Percentiles rank a stretch among this genome's conserved stretches.
phyloP scores from a whole-genome alignment of 2,329 filamentous ascomycete genomes.

The Hortaea werneckii region DNA sequence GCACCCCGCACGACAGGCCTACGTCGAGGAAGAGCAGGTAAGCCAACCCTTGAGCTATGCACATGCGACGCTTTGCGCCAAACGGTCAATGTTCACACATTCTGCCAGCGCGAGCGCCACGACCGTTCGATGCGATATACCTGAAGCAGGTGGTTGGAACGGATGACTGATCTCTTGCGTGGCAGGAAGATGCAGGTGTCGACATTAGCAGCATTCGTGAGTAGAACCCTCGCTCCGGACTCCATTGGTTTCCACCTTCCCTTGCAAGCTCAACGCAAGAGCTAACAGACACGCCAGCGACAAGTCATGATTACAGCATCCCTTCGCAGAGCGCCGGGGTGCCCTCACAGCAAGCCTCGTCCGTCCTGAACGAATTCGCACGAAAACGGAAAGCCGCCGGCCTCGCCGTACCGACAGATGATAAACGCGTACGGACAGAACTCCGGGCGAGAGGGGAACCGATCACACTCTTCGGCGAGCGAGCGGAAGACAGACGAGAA shows the following conservation, averaged over 20 bases:
- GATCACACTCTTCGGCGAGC: slow-evolving; percentile 89
- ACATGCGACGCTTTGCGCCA: slow-evolving; percentile 3
- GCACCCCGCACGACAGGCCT: slow-evolving; percentile 83
- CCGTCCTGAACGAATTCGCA: slow-evolving; percentile 77
- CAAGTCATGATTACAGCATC: slow-evolving; percentile 79
- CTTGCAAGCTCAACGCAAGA: background rate
- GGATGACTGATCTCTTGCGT: slow-evolving; percentile 16
- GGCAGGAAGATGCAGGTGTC: slow-evolving; percentile 47
- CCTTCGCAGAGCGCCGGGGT: slow-evolving; percentile 56
- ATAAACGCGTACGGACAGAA: slow-evolving; percentile 69
- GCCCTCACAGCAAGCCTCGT: slow-evolving; percentile 71
- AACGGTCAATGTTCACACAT: slow-evolving; percentile 25
- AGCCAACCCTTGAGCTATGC: slow-evolving; percentile 21
- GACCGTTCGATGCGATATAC: slow-evolving; percentile 3
- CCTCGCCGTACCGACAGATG: slow-evolving; percentile 88
- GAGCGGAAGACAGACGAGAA: slow-evolving; percentile 73
- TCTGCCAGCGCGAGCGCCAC: slow-evolving; percentile 12
- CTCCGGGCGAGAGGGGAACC: slow-evolving; percentile 86
- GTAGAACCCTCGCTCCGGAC: slow-evolving; percentile 25
- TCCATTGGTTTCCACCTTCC: background rate
- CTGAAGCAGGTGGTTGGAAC: slow-evolving; percentile 3
- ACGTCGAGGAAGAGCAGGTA: slow-evolving; percentile 81
- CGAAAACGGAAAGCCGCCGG: slow-evolving; percentile 81
- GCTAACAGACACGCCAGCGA: slow-evolving; percentile 33
- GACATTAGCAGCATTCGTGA: slow-evolving; percentile 54